Evolutionary conservation across 2,329 filamentous ascomycete genomes (phyloP), one percentile per base, ranked within the genome.

Genomic region (Akanthomyces dipterigenus): DNA sequence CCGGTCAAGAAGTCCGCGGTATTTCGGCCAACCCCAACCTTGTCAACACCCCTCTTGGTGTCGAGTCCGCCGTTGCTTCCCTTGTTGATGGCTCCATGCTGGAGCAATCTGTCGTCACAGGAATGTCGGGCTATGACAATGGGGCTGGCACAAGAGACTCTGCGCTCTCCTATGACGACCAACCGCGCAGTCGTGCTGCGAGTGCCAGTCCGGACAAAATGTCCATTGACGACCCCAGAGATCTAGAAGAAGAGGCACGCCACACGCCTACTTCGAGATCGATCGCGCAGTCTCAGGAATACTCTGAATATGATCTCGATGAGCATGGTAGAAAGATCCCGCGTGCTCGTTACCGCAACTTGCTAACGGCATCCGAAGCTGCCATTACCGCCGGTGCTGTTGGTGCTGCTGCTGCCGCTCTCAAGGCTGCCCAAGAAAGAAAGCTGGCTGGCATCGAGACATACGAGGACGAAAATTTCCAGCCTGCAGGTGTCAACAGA

Each of bases 31-130:
- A 90, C 67, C 88, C 91, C 2, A 82, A 90, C 66, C 88, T 91
- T 69, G 82, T 96, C 3, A 86, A 92, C 67, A 87, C 85, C 1
- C 85, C 84, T 2, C 70, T 86, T 38, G 91, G 84, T 2, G 87
- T 96, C 0, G 93, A 97, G 73, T 97, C 93, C 16, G 90, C 89
- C 11, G 93, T 98, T 12, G 93, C 93, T 8, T 97, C 93, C 18
- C 78, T 98, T 7, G 78, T 88, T 1, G 88, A 95, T 67, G 91
- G 92, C 20, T 93, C 91, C 0, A 77, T 82, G 72, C 71, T 85
- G 18, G 82, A 85, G 5, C 82, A 82, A 56, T 96, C 91, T 2
- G 83, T 88, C 14, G 71, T 96, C 58, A 93, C 86, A 3, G 77
- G 70, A 40, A 80, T 79, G 11, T 87, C 85, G 14, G 79, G 78